Base-by-base conservation (phyloP, 306 rosid genomes). In the Lathyrus sativus region DNA sequence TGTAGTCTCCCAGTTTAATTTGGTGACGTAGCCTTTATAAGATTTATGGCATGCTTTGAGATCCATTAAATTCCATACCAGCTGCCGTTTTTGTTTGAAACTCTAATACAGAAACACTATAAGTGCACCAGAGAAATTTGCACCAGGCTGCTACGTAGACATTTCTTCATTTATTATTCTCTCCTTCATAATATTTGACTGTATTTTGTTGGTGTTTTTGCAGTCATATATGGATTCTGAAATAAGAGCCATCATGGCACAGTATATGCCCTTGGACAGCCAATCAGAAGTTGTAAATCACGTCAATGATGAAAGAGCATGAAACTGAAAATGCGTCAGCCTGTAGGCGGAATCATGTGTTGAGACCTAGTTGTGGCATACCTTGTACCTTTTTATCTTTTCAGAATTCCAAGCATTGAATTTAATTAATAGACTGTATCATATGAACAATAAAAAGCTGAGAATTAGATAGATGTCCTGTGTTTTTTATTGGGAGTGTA, bases 191-290 rank as follows among this genome's bases (percentile, higher is more conserved):
- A 35, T 63, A 58, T 58, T 58, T 24, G 43, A 35, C 13, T 51
- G 28, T 70, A 60, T 14, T 71, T 72, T 19, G 29, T 9, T 31
- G 39, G 67, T 72, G 64, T 56, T 74, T 68, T 54, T 90, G 88
- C 95, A 93, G 98, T 84, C 88, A 51, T 93, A 93, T 76, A 93
- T 93, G 98, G 98, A 93, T 78, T 93, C 97, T 33, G 98, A 93
- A 79, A 90, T 93, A 79, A 85, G 98, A 76, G 98, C 98, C 39
- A 92, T 92, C 74, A 93, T 93, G 98, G 97, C 98, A 73, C 98
- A 93, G 76, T 93, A 93, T 72, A 93, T 93, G 97, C 98, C 98
- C 46, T 83, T 93, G 73, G 98, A 93, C 86, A 90, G 97, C 85
- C 98, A 93, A 81, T 84, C 64, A 12, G 98, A 81, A 76, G 84